These are phyloP conservation scores for Raphanus hybrid DNA, from an alignment of 441 rosid species.

Conservation along the genomic window DNA sequence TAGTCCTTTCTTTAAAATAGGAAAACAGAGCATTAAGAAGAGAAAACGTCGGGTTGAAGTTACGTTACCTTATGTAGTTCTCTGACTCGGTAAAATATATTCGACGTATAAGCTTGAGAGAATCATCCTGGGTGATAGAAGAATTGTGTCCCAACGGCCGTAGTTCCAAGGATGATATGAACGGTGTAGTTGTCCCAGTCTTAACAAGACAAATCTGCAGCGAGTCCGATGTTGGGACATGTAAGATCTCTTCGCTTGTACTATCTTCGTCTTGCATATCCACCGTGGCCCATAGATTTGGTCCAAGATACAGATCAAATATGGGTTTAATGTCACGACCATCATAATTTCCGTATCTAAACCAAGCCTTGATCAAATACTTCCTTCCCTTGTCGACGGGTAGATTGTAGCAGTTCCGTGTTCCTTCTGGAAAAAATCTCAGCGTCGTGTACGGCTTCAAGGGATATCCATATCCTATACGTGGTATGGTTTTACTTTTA, in stretches of 20 bases:
- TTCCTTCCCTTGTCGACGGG: background rate
- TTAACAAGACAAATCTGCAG: background rate
- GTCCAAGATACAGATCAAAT: background rate
- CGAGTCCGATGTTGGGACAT: background rate
- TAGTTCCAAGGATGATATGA: background rate
- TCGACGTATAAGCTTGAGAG: background rate
- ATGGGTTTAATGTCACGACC: background rate
- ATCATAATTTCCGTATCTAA: background rate
- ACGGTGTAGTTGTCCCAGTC: background rate
- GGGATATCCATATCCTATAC: background rate
- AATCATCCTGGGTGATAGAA: background rate
- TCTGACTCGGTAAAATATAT: background rate
- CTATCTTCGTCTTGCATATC: background rate
- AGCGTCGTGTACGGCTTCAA: background rate
- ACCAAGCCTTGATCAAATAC: background rate
- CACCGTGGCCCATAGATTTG: background rate
- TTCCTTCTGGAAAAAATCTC: background rate
- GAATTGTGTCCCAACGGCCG: background rate
- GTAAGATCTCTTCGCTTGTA: background rate
- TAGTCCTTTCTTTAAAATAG: no score
- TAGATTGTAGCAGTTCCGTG: background rate
- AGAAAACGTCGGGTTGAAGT: background rate
- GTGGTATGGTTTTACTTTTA: background rate
- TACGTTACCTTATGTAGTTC: constrained; percentile 11
- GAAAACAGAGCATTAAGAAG: no score